phyloP scores from a whole-genome alignment of 2,329 filamentous ascomycete species.

The Ploettnerulaceae sp. region DNA sequence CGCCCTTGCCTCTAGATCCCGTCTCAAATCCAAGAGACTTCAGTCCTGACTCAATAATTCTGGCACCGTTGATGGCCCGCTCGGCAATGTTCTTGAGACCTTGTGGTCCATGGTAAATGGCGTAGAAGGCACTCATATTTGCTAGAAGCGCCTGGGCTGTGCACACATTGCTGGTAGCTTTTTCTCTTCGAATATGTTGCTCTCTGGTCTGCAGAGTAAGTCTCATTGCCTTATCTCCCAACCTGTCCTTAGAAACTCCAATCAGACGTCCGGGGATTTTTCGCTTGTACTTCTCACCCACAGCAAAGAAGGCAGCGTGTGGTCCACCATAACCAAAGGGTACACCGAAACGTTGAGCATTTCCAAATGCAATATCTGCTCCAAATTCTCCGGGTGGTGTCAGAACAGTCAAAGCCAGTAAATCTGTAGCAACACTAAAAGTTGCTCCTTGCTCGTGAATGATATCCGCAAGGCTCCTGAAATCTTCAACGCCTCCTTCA shows the following conservation, averaged over 20 bases:
- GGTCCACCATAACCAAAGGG: conserved; percentile 89
- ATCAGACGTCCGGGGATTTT: conserved; percentile 90
- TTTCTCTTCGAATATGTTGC: conserved; percentile 93
- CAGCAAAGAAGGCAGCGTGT: conserved; percentile 95
- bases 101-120: conserved; percentile 84
- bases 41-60: conserved; percentile 62
- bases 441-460: conserved; percentile 75
- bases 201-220: conserved; percentile 88
- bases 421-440: conserved; percentile 83
- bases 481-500: conserved; percentile 73
- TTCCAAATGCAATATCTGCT: conserved; percentile 92
- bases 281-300: conserved; percentile 84
- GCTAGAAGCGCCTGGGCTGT: conserved; percentile 90
- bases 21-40: conserved; percentile 59
- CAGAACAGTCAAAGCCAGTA: conserved; percentile 79
- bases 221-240: conserved; percentile 75
- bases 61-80: conserved; percentile 66
- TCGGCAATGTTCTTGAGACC: conserved; percentile 81
- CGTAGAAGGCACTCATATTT: conserved; percentile 95
- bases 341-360: conserved; percentile 84
- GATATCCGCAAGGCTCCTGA: conserved; percentile 64
- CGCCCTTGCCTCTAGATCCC: conserved; percentile 50
- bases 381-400: conserved; percentile 92
- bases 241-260: conserved; percentile 84
- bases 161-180: conserved; percentile 96